Percentiles rank a stretch among this genome's conserved stretches.
Evolutionary conservation across 2,329 filamentous ascomycete species (phyloP).

Genomic region (Thermothelomyces thermophilus): DNA sequence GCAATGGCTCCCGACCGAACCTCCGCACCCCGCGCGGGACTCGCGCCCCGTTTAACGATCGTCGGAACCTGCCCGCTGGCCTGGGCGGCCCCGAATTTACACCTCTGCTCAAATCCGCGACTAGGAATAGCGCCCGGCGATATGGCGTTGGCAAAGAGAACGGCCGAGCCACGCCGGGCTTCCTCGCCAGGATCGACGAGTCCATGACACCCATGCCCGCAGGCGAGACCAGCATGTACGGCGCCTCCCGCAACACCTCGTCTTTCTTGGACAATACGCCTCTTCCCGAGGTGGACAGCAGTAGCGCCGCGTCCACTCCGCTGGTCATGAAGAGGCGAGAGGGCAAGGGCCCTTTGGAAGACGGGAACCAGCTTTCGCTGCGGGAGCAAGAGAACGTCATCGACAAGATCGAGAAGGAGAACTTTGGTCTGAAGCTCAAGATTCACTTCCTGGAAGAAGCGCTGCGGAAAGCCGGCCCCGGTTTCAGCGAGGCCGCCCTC

Average conservation of each 20-base stretch:
- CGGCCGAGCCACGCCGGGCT: conserved; percentile 60
- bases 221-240: conserved; percentile 54
- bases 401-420: conserved; percentile 95
- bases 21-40: conserved; percentile 65
- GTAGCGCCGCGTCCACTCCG: conserved; percentile 78
- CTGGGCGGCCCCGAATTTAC: conserved; percentile 78
- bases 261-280: conserved; percentile 62
- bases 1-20: conserved; percentile 55
- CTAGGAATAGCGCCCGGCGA: conserved; percentile 61
- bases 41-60: conserved; percentile 63
- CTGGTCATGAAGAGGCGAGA: conserved; percentile 60
- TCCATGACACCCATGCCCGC: conserved; percentile 69
- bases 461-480: conserved; percentile 76
- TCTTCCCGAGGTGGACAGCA: conserved; percentile 67
- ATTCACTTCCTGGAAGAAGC: conserved; percentile 95
- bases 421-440: conserved; percentile 93
- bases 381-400: conserved; percentile 94
- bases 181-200: conserved; percentile 58
- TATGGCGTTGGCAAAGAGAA: conserved; percentile 54
- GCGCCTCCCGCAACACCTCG: conserved; percentile 60
- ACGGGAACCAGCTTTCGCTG: conserved; percentile 84
- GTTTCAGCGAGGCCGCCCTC: conserved; percentile 80
- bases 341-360: conserved; percentile 63
- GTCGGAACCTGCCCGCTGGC: conserved; percentile 62
- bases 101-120: conserved; percentile 78